Percentiles rank a stretch among this genome's conserved stretches.
These are phyloP conservation scores for Calophaca sinica DNA, from an alignment of 306 rosid species.

Conservation along the genomic window DNA sequence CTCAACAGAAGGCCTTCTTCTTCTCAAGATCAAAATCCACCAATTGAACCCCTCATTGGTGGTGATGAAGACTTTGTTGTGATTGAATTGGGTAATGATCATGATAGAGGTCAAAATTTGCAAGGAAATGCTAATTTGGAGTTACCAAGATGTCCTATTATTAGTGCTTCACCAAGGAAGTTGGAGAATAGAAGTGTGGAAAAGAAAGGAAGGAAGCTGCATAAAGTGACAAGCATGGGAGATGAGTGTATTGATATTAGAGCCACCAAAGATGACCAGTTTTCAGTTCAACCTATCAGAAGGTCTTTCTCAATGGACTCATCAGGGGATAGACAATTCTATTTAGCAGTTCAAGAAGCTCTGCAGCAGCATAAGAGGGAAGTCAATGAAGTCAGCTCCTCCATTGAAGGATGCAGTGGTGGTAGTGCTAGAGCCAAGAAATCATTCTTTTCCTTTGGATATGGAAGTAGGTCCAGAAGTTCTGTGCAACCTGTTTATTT, in stretches of 20 bases:
- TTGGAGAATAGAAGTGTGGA: conserved; percentile 2
- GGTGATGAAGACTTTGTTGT: conserved; percentile 74
- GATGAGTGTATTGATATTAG: conserved; percentile 87
- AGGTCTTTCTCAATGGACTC: conserved; percentile 96
- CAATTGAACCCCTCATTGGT: conserved; percentile 39
- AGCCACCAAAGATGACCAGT: conserved; percentile 75
- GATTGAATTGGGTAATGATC: conserved; percentile 69
- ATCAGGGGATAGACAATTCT: conserved; percentile 75
- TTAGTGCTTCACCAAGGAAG: conserved; percentile 59
- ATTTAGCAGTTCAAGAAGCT: conserved; percentile 79
- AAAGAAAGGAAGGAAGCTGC: conserved; percentile 59
- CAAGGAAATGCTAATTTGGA: conserved; percentile 49
- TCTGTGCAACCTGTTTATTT: conserved; percentile 69
- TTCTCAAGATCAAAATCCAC: conserved; percentile 49
- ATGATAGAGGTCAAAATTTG: conserved; percentile 41
- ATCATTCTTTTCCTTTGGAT: conserved; percentile 86
- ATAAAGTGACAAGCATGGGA: conserved; percentile 83
- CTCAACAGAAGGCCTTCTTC: conserved; percentile 50
- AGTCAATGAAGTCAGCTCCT: conserved; percentile 51
- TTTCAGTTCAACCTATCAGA: conserved; percentile 80
- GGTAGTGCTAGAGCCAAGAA: conserved; percentile 67
- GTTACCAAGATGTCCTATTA: conserved; percentile 35
- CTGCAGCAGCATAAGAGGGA: conserved; percentile 59
- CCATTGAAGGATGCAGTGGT: conserved; percentile 72
- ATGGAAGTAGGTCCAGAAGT: conserved; percentile 77